Evolutionary conservation across 2,329 filamentous ascomycete genomes (phyloP), one percentile per base, ranked within the genome.

Genomic region (Myotisia sp.): DNA sequence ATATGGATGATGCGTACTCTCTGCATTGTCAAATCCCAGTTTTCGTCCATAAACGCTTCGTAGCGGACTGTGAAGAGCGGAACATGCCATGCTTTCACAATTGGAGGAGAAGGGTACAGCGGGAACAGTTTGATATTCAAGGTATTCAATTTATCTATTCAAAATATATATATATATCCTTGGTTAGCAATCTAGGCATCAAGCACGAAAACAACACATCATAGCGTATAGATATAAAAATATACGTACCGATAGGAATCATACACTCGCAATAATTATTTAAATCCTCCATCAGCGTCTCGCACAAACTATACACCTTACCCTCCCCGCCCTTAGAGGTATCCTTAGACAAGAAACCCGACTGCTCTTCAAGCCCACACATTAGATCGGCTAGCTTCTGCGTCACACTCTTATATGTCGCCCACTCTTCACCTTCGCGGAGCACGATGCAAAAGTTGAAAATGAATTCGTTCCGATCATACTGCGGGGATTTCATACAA

Each of bases 221-320:
- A 9, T 13, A 20, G 20, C n/a, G 29, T 16, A 42, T 43, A 16
- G 5, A 29, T 9, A 10, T 10, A 9, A 14, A 6, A 31, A 21
- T 7, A 41, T 10, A 64, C 71, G 43, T 62, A 86, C 82, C 82
- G 43, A 94, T 87, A 0, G 86, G 86, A 49, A 94, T 93, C 86
- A 93, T 93, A 67, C 86, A 93, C 62, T 98, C 90, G 51, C 83
- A 86, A 51, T 94, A 98, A 48, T 92, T 92, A 52, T 95, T 94
- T 46, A 98, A 54, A 53, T 98, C 86, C 59, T 94, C 85, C 46
- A 95, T 68, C 44, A 98, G 60, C 45, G 80, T 83, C 62, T 87
- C 81, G 50, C 93, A 92, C 3, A 78, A 71, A 64, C 56, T 82
- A 61, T 63, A 78, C 33, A 68, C 68, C 53, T 67, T 60, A 37